Evolutionary conservation across 371 early-diverging fungal species (phyloP).

Genomic region (Mortierella sp.): DNA sequence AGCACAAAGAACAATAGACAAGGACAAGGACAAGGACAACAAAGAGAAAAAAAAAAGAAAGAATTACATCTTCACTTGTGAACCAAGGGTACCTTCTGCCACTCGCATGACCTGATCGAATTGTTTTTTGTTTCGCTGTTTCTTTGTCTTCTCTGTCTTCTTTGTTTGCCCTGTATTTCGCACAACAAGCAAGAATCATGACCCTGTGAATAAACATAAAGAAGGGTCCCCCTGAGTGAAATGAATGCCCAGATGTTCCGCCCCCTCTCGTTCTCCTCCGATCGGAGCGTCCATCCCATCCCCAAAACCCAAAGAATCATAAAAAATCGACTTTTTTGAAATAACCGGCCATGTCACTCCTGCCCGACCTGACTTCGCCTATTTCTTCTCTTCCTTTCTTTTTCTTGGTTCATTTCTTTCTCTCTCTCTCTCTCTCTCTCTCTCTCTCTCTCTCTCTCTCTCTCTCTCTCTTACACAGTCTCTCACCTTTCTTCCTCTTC

Average conservation of each 20-base stretch:
- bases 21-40: neutral
- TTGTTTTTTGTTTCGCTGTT: neutral
- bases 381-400: neutral
- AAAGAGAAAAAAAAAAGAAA: too few species aligned
- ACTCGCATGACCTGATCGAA: neutral
- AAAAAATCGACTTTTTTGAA: neutral
- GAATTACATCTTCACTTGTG: too few species aligned
- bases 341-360: neutral
- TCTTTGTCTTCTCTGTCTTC: neutral
- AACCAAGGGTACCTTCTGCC: neutral
- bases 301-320: neutral
- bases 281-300: neutral
- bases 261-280: neutral
- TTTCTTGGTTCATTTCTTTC: neutral
- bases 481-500: too few species aligned
- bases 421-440: neutral
- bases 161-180: too few species aligned
- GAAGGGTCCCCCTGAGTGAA: too few species aligned
- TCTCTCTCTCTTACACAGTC: neutral
- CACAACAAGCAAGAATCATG: too few species aligned
- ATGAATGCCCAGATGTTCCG: neutral
- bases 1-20: neutral
- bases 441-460: neutral
- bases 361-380: constrained; percentile 8
- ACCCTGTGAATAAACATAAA: neutral